A percentile compares a stretch with the other conserved stretches of the same genome.
phyloP scores from a whole-genome alignment of 2,329 filamentous ascomycete species.

The Colletotrichum eremochloae region DNA sequence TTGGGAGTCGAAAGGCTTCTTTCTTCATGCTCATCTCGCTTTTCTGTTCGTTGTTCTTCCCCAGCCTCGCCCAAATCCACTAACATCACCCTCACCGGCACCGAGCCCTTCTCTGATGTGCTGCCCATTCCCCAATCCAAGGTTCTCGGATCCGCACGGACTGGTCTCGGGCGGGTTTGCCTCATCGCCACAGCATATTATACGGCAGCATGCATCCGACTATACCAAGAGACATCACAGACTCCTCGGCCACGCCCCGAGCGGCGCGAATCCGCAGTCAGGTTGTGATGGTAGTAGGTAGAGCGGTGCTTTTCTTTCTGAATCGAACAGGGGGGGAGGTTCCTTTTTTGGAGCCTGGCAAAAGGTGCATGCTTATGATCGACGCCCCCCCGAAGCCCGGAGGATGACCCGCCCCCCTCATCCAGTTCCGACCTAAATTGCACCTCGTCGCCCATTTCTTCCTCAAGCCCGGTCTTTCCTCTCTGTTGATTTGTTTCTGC shows the following conservation, averaged over 20 bases:
- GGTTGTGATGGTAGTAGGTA: conserved; percentile 13
- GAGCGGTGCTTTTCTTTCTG: conserved; percentile 22
- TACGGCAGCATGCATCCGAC: conserved; percentile 26
- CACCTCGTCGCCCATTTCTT: conserved; percentile 35
- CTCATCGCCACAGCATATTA: conserved; percentile 33
- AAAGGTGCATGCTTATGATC: conserved; percentile 30
- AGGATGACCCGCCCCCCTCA: conserved; percentile 11
- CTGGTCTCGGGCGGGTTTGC: conserved; percentile 33
- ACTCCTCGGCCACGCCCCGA: conserved; percentile 30
- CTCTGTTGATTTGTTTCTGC: conserved; percentile 16
- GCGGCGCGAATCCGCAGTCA: conserved; percentile 26
- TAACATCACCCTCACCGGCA: conserved; percentile 9
- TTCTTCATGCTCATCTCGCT: not conserved
- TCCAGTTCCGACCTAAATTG: conserved; percentile 39
- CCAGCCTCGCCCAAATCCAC: not conserved
- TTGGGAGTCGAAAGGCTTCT: not conserved
- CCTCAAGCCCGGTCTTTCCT: not conserved
- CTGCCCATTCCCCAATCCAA: conserved; percentile 10
- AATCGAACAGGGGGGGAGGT: not conserved
- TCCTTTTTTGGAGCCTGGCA: not conserved
- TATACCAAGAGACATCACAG: conserved; percentile 27
- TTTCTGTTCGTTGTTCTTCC: not conserved
- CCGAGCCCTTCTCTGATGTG: not conserved
- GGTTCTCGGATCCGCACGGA: conserved; percentile 41
- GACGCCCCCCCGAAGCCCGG: conserved; percentile 18